Percentiles rank a stretch among this genome's conserved stretches.
Evolutionary conservation across 768 basidiomycete species (phyloP).

Genomic region (Auriscalpium orientale): DNA sequence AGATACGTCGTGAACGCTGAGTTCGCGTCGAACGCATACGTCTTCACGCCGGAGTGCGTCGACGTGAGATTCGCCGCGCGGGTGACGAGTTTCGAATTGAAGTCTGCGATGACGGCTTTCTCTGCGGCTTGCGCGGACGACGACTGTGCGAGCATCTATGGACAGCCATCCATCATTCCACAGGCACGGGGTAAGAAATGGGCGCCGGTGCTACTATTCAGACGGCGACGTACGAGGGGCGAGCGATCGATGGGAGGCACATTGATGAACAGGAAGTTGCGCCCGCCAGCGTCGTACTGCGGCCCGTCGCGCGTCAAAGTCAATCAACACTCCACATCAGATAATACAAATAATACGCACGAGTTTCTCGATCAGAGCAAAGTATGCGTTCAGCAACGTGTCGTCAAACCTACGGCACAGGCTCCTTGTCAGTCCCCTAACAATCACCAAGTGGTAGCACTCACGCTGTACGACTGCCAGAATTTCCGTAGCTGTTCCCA

Average conservation of each 20-base stretch:
- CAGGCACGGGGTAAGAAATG: constrained; percentile 32
- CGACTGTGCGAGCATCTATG: constrained; percentile 41
- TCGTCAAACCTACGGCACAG: constrained; percentile 37
- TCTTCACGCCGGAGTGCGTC: constrained; percentile 38
- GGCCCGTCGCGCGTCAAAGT: not conserved
- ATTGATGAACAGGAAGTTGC: constrained; percentile 57
- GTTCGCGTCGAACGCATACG: constrained; percentile 45
- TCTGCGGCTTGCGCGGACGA: constrained; percentile 32
- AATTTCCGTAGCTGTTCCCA: constrained; percentile 41
- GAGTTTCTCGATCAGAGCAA: constrained; percentile 41
- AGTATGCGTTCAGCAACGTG: constrained; percentile 40
- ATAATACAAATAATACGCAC: constrained; percentile 26
- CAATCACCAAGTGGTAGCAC: constrained; percentile 12
- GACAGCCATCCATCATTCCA: no score
- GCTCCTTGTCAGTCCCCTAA: not conserved
- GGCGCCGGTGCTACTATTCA: constrained; percentile 6
- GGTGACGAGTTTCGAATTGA: constrained; percentile 42
- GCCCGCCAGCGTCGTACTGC: constrained; percentile 37
- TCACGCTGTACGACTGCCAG: constrained; percentile 43
- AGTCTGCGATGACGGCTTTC: constrained; percentile 40
- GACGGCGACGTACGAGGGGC: constrained; percentile 44
- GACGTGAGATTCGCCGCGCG: constrained; percentile 35
- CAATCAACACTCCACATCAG: not conserved
- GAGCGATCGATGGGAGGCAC: constrained; percentile 54
- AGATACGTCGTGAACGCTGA: constrained; percentile 42